Conservation (phyloP, 2,329 filamentous ascomycete species). For the Daldinia eschscholtzii region DNA sequence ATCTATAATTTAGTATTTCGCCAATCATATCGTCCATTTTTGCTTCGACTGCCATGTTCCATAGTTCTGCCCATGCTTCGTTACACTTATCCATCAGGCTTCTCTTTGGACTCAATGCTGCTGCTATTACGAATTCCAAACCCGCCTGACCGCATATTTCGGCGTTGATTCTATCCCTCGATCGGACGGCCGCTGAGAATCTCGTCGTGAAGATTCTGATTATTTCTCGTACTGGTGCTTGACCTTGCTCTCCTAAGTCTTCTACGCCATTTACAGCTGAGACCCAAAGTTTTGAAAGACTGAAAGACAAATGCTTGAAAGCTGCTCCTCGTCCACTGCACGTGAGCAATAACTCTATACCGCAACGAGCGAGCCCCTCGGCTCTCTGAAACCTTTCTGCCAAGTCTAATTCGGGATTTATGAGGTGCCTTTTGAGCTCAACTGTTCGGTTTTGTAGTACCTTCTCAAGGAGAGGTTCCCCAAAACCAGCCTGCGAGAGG, state of each 20-base stretch:
- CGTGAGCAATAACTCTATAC: background rate
- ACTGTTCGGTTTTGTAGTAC: conserved; percentile 5
- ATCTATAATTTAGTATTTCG: background rate
- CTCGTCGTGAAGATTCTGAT: background rate
- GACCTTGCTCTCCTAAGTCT: conserved; percentile 8
- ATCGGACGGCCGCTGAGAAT: background rate
- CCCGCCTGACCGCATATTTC: conserved; percentile 6
- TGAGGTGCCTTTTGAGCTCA: background rate
- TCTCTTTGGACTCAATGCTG: conserved; percentile 7
- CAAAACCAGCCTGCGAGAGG: background rate
- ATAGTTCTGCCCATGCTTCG: conserved; percentile 6
- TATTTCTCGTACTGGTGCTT: background rate
- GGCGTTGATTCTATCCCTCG: conserved; percentile 4
- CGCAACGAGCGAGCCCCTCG: conserved; percentile 1
- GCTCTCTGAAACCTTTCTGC: conserved; percentile 3
- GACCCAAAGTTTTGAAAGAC: conserved; percentile 12
- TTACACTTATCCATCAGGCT: conserved; percentile 4
- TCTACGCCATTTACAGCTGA: conserved; percentile 13
- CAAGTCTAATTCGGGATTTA: background rate
- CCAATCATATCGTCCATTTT: background rate
- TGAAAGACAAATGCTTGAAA: conserved; percentile 2
- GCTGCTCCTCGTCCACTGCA: background rate
- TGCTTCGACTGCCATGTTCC: conserved; percentile 3
- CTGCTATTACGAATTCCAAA: conserved; percentile 2
- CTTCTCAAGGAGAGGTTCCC: conserved; percentile 10